Percentiles rank a stretch among this genome's conserved stretches.
Evolutionary conservation across 495 filamentous ascomycete genomes (phyloP).

Genomic region (Choiromyces venosus): DNA sequence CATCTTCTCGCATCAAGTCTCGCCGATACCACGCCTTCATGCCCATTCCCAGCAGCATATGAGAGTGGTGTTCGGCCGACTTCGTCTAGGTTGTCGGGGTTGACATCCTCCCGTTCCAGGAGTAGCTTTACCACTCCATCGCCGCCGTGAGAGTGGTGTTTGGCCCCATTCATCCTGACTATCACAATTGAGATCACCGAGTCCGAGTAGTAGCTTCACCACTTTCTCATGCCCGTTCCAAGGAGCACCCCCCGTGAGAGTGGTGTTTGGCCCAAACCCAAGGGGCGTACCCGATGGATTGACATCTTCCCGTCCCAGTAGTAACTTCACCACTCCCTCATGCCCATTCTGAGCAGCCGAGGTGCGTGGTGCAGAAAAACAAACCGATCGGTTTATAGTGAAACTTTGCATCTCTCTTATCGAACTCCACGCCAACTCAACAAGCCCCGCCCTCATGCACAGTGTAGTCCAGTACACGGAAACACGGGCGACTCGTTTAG

Average conservation of each 20-base stretch:
- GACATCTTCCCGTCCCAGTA: constrained; percentile 5
- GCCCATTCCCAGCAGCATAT: constrained; percentile 3
- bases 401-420: no score
- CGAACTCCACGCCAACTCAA: neutral
- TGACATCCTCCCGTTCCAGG: constrained; percentile 4
- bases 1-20: neutral
- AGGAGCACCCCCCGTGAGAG: neutral
- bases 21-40: constrained; percentile 2
- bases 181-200: neutral
- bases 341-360: neutral
- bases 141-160: neutral
- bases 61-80: constrained; percentile 3
- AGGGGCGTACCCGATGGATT: no score
- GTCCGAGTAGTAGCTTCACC: neutral
- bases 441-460: no score
- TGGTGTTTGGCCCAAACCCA: neutral
- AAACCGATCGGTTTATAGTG: no score
- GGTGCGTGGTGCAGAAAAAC: no score
- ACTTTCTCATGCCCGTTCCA: neutral
- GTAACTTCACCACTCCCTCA: neutral
- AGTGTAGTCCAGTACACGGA: neutral
- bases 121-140: constrained; percentile 5
- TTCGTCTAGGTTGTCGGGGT: neutral
- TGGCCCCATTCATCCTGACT: neutral
- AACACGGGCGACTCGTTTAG: neutral